Evolutionary conservation across 192 early-diverging fungal genomes (phyloP).

Genomic region (Funneliformis mosseae): DNA sequence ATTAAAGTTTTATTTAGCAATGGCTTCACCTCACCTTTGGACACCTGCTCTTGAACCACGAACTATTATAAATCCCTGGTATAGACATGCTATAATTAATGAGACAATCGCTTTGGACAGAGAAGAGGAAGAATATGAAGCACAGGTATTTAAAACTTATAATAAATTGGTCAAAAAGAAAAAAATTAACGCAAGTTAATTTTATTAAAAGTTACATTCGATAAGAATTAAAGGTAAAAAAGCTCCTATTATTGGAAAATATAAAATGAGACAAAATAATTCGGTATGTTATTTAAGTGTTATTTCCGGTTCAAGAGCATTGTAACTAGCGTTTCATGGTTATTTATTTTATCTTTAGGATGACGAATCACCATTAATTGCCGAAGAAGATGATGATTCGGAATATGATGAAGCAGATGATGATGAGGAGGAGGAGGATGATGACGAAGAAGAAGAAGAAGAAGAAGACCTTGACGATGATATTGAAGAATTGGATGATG

Average conservation of each 20-base stretch:
- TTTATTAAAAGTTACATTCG: not conserved
- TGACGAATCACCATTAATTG: not conserved
- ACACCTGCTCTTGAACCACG: constrained; percentile 23
- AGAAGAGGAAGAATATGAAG: constrained; percentile 28
- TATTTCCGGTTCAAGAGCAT: not conserved
- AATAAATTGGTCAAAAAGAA: not conserved
- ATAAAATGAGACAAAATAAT: not conserved
- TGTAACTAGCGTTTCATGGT: not conserved
- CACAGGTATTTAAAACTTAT: not conserved
- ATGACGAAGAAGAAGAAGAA: too few relatives aligned
- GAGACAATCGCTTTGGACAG: constrained; percentile 17
- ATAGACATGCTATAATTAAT: not conserved
- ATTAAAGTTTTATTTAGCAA: not conserved
- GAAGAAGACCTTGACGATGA: constrained; percentile 21
- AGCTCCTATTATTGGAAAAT: constrained; percentile 2
- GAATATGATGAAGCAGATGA: constrained; percentile 17
- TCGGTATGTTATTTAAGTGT: not conserved
- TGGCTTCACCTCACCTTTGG: constrained; percentile 22
- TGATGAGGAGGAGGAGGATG: constrained; percentile 21
- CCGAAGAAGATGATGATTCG: constrained; percentile 1
- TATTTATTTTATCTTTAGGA: constrained; percentile 1
- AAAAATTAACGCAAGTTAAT: not conserved
- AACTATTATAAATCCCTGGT: constrained; percentile 10
- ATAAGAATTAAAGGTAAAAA: constrained; percentile 6
- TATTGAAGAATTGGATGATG: constrained; percentile 20